A percentile compares a stretch with the other conserved stretches of the same genome.
phyloP scores from a whole-genome alignment of 305 asterid species.

The Ajuga reptans region DNA sequence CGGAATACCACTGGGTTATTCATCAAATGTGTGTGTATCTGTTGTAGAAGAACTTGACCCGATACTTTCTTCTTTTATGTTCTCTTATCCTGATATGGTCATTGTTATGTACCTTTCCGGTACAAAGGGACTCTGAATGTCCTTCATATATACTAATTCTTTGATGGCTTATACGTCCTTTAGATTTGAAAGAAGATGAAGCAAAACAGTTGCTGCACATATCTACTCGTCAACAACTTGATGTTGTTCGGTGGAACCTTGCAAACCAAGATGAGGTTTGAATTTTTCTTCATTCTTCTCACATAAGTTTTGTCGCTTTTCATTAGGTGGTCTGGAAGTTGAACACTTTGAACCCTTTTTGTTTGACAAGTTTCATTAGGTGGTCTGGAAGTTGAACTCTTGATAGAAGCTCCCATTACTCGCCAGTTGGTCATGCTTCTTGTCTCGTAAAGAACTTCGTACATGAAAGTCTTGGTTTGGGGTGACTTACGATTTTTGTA shows the following conservation, averaged over 20 bases:
- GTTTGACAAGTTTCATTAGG: background rate
- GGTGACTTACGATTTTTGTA: background rate
- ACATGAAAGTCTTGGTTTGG: background rate
- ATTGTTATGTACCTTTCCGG: background rate
- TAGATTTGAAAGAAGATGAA: slow-evolving; percentile 59
- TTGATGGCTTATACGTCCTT: slow-evolving; percentile 25
- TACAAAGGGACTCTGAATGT: background rate
- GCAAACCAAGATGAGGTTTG: slow-evolving; percentile 86
- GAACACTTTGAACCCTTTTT: background rate
- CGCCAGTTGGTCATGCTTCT: background rate
- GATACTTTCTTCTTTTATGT: background rate
- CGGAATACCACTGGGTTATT: background rate
- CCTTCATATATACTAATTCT: slow-evolving; percentile 2
- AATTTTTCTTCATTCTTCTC: slow-evolving; percentile 8
- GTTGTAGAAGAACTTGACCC: background rate
- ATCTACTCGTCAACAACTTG: slow-evolving; percentile 56
- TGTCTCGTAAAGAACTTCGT: background rate
- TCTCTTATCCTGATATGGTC: slow-evolving; percentile 9
- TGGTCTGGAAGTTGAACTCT: background rate
- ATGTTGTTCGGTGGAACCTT: slow-evolving; percentile 76
- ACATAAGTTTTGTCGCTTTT: background rate
- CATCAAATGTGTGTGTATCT: background rate
- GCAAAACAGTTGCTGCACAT: slow-evolving; percentile 68
- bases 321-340: background rate
- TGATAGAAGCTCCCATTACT: background rate